Conservation (phyloP, 2,329 filamentous ascomycete species). For the Penicillium sp. region DNA sequence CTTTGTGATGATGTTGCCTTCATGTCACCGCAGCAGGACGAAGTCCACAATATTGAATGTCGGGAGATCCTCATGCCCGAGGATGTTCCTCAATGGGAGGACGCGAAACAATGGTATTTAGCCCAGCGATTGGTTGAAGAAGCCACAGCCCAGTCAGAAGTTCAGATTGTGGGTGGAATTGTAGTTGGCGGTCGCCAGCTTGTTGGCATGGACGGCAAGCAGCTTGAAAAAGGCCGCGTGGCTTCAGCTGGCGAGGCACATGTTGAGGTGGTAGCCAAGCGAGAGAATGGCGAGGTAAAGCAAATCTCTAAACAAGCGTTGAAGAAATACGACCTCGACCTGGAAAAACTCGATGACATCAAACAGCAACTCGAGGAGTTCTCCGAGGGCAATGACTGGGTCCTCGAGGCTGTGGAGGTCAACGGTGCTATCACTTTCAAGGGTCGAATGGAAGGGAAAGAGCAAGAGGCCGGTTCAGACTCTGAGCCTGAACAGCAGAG, state of each 20-base stretch:
- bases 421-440: constrained; percentile 66
- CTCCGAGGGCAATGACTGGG: constrained; percentile 73
- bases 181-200: constrained; percentile 58
- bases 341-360: constrained; percentile 67
- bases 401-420: constrained; percentile 73
- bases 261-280: constrained; percentile 51
- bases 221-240: constrained; percentile 59
- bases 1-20: constrained; percentile 88
- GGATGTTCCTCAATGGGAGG: constrained; percentile 51
- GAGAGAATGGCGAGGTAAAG: constrained; percentile 63
- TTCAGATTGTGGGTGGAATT: constrained; percentile 56
- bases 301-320: constrained; percentile 67
- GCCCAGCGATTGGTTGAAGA: constrained; percentile 34
- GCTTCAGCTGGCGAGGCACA: constrained; percentile 52
- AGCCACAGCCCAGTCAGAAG: constrained; percentile 21
- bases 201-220: constrained; percentile 56
- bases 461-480: constrained; percentile 37
- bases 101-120: constrained; percentile 35
- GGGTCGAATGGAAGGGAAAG: constrained; percentile 63
- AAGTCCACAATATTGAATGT: constrained; percentile 75
- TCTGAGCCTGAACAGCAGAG: constrained; percentile 9
- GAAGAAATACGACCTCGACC: constrained; percentile 65
- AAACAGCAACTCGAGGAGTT: constrained; percentile 66
- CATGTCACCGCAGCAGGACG: constrained; percentile 73
- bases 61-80: constrained; percentile 65